These are phyloP conservation scores for Leccinum variabile DNA, from an alignment of 1,284 basidiomycete species.

Conservation along the genomic window DNA sequence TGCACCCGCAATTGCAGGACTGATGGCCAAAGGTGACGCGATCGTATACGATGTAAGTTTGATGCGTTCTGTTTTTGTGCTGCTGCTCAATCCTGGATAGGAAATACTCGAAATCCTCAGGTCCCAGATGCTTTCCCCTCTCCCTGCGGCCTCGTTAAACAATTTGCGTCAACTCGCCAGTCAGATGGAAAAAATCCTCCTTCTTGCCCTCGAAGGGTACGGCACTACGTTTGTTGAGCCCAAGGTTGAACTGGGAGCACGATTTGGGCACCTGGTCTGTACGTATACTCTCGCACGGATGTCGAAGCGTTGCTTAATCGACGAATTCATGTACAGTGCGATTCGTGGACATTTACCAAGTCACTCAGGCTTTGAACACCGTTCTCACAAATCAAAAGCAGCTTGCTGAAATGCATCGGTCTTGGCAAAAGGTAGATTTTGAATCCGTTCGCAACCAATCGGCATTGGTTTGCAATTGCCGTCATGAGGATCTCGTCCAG, in stretches of 20 bases:
- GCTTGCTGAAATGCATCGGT: slow-evolving; percentile 79
- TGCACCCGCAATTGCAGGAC: slow-evolving; percentile 80
- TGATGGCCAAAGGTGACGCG: slow-evolving; percentile 86
- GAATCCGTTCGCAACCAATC: slow-evolving; percentile 88
- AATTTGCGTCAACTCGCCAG: slow-evolving; percentile 80
- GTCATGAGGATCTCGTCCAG: slow-evolving; percentile 83
- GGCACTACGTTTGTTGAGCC: slow-evolving; percentile 89
- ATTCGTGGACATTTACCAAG: slow-evolving; percentile 87
- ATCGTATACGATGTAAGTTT: slow-evolving; percentile 80
- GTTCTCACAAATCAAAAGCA: slow-evolving; percentile 85
- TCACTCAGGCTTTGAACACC: slow-evolving; percentile 81
- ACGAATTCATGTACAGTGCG: slow-evolving; percentile 54
- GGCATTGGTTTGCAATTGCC: slow-evolving; percentile 87
- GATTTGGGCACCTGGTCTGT: slow-evolving; percentile 86
- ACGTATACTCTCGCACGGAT: slow-evolving; percentile 38
- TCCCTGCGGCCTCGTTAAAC: slow-evolving; percentile 63
- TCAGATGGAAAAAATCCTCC: slow-evolving; percentile 87
- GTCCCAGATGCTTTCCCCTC: slow-evolving; percentile 78
- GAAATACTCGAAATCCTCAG: slow-evolving; percentile 84
- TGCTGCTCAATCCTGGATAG: slow-evolving; percentile 41
- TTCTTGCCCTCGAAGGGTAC: slow-evolving; percentile 77
- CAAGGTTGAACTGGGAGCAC: slow-evolving; percentile 84
- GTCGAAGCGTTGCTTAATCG: slow-evolving; percentile 11
- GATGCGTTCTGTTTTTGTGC: slow-evolving; percentile 4
- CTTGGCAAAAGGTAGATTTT: slow-evolving; percentile 84